Base-by-base conservation (phyloP, 1,284 basidiomycete species). In the Chondrostereum purpureum region DNA sequence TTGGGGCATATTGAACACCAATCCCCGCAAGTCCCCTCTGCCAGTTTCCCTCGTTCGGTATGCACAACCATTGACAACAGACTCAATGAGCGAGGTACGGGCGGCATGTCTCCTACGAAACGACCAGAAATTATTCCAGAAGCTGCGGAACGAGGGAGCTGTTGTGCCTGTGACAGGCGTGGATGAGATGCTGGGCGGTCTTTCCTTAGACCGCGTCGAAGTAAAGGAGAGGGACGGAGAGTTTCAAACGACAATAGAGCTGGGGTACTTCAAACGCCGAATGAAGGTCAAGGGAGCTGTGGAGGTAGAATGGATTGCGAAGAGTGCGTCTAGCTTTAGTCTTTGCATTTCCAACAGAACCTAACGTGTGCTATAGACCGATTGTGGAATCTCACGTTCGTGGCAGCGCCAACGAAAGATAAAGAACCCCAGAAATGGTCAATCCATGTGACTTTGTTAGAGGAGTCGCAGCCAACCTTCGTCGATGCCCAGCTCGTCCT, bases 1-100 rank as follows among this genome's bases (percentile, higher is more conserved):
- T 50, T 87, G 83, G 83, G 77, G 76, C 0, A 77, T 86, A 50
- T 59, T 86, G 20, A 83, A 78, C 46, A 69, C 72, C n/a, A 51
- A 67, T 24, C 49, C 62, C 3, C 58, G 63, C 10, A 54, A 67
- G 4, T 62, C 66, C 1, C 73, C 75, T 47, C 61, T 81, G n/a
- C 58, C 80, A 6, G 66, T 68, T 5, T 60, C 69, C 0, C 62
- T 88, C 19, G 63, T 88, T 39, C 63, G 69, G 2, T 67, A 73
- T 43, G 74, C 80, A 0, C 65, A 69, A 0, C 83, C 83, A 1
- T 63, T 86, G 6, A 68, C 62, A 0, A 55, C 63, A 12, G 48
- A 59, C 4, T 77, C 75, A 0, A 57, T 78, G 2, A 67, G 69
- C 0, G 85, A 88, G 35, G 66, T 83, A 13, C 73, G 80, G 0